Evolutionary conservation across 148 eudicot genomes (phyloP), one percentile per base, ranked within the genome.

Genomic region (Tetragonia tetragonoides): DNA sequence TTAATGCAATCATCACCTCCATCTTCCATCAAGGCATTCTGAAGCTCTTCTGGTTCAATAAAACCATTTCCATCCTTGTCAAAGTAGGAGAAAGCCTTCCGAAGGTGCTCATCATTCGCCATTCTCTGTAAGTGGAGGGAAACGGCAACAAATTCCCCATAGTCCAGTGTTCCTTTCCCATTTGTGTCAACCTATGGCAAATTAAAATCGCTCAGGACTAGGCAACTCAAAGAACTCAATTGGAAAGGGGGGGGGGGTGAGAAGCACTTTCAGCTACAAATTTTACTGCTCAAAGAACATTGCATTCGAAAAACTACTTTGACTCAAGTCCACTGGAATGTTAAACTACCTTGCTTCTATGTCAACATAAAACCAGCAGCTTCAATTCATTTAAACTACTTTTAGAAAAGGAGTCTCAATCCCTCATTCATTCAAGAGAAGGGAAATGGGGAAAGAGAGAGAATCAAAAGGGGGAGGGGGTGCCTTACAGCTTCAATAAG

Each of bases 51-150:
- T 34, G 90, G 91, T 76, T 95, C 97, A 72, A 95, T 95, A 69
- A 70, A 95, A 51, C 99, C 96, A 83, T 90, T 89, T 60, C 87
- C 85, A 72, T 95, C 91, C 78, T 88, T 92, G 79, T 95, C 99
- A 76, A 94, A 94, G 85, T 89, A 92, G 66, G 95, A 89, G 87
- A 94, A 94, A 62, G 98, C 98, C 78, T 91, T 92, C 62, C 79
- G 93, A 57, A 95, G 89, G 81, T 95, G 97, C 82, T 92, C 99
- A 82, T 95, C 99, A 76, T 95, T 88, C 41, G 89, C 92, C 91
- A 95, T 91, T 87, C 84, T 90, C 75, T 87, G 90, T 41, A 95
- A 79, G 82, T 95, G 97, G 65, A 95, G 89, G 28, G 91, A 92
- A 44, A 92, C 87, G 14, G 96, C 97, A 82, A 91, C 82, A 85